Percentiles rank a stretch among this genome's conserved stretches.
Evolutionary conservation across 805 yeast genomes (phyloP).

Genomic region (Starmerella khaoyaiensis): DNA sequence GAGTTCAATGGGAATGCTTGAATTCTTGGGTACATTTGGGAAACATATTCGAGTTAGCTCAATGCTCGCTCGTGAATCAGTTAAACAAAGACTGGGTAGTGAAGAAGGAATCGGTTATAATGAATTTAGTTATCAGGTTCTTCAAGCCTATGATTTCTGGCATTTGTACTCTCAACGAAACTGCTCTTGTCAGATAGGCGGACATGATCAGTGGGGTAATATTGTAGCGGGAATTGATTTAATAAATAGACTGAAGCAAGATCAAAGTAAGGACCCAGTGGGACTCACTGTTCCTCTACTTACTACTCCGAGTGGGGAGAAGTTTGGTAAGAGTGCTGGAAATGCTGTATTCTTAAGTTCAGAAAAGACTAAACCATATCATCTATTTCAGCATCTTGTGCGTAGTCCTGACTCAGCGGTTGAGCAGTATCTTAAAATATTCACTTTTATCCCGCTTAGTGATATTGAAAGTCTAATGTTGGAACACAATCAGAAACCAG

Average conservation of each 20-base stretch:
- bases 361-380: constrained; percentile 62
- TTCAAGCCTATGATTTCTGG: constrained; percentile 90
- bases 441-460: constrained; percentile 60
- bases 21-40: constrained; percentile 67
- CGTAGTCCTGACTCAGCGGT: constrained; percentile 56
- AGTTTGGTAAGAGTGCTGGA: constrained; percentile 95
- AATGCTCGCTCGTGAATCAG: constrained; percentile 82
- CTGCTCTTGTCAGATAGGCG: constrained; percentile 74
- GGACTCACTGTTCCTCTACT: constrained; percentile 85
- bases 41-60: constrained; percentile 65
- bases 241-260: constrained; percentile 43
- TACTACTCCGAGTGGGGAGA: constrained; percentile 79
- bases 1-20: constrained; percentile 60
- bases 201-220: constrained; percentile 97
- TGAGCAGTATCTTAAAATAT: constrained; percentile 51
- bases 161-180: constrained; percentile 48
- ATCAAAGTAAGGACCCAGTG: constrained; percentile 29
- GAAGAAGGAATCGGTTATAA: constrained; percentile 79
- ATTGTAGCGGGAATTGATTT: constrained; percentile 91
- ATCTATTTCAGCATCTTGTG: constrained; percentile 73
- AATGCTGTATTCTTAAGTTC: constrained; percentile 83
- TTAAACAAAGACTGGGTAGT: constrained; percentile 55
- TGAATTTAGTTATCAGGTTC: constrained; percentile 82
- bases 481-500: constrained; percentile 47
- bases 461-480: constrained; percentile 43